Evolutionary conservation across 2,329 filamentous ascomycete species (phyloP).

Genomic region (Microdochium trichocladiopsis): DNA sequence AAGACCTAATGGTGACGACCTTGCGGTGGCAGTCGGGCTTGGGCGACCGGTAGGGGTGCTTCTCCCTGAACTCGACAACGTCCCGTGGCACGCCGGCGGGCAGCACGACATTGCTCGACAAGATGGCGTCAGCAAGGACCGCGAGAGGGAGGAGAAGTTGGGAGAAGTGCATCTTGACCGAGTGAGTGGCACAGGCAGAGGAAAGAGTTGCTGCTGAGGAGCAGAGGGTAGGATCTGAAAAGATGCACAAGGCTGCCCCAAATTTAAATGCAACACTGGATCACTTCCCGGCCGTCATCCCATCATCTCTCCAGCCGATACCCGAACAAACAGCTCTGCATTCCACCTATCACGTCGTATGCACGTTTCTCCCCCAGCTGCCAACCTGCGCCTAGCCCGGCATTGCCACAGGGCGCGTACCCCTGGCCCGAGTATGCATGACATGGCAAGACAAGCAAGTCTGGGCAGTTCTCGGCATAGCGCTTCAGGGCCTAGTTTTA

Average conservation of each 20-base stretch:
- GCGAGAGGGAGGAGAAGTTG: conserved; percentile 11
- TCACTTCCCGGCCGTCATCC: neutral
- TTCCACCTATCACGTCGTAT: neutral
- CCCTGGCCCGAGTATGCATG: neutral
- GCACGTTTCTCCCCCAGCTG: neutral
- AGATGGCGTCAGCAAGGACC: conserved; percentile 12
- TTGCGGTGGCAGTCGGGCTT: conserved; percentile 11
- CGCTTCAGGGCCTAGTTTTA: neutral
- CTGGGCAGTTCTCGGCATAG: neutral
- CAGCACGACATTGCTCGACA: conserved; percentile 13
- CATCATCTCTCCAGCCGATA: neutral
- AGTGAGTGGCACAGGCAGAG: neutral
- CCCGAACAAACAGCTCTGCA: neutral
- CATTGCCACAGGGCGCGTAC: neutral
- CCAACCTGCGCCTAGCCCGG: neutral
- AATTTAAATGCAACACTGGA: neutral
- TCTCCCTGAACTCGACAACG: conserved; percentile 27
- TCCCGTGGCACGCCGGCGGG: conserved; percentile 25
- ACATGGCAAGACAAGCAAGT: neutral
- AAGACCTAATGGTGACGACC: conserved; percentile 42
- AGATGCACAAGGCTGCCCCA: neutral
- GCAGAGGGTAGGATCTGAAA: neutral
- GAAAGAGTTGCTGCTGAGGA: neutral
- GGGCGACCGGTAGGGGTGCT: conserved; percentile 25
- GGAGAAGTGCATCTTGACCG: conserved; percentile 13